Evolutionary conservation across 2,329 filamentous ascomycete species (phyloP).

Genomic region (Colletotrichum zoysiae): DNA sequence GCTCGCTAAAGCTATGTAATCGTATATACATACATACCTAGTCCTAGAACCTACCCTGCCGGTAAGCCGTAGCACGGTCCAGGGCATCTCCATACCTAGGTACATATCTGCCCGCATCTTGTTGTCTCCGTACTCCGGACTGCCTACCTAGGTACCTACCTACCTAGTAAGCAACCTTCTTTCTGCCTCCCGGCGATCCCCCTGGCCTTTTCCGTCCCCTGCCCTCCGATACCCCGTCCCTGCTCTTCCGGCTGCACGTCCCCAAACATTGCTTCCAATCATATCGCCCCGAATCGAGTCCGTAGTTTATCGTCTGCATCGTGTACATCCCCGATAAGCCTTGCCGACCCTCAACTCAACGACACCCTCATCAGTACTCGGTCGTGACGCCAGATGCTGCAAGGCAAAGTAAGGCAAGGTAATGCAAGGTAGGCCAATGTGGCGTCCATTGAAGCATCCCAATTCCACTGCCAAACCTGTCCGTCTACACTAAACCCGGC

Average conservation of each 20-base stretch:
- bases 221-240: too few species aligned
- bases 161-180: not conserved
- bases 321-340: not conserved
- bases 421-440: not conserved
- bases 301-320: not conserved
- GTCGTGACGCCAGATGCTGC: not conserved
- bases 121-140: not conserved
- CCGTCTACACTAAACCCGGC: slow-evolving; percentile 14
- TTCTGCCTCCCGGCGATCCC: slow-evolving; percentile 4
- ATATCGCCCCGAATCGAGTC: not conserved
- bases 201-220: slow-evolving; percentile 6
- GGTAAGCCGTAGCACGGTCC: too few species aligned
- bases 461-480: not conserved
- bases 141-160: too few species aligned
- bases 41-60: too few species aligned
- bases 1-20: slow-evolving; percentile 22
- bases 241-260: not conserved
- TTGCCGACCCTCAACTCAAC: not conserved
- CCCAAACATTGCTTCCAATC: not conserved
- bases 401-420: not conserved
- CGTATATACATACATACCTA: too few species aligned
- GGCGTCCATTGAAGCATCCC: not conserved
- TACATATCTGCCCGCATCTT: not conserved
- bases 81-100: too few species aligned
- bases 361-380: not conserved